Conservation (phyloP, 148 eudicot genomes). For the Dysphania ambrosioides region DNA sequence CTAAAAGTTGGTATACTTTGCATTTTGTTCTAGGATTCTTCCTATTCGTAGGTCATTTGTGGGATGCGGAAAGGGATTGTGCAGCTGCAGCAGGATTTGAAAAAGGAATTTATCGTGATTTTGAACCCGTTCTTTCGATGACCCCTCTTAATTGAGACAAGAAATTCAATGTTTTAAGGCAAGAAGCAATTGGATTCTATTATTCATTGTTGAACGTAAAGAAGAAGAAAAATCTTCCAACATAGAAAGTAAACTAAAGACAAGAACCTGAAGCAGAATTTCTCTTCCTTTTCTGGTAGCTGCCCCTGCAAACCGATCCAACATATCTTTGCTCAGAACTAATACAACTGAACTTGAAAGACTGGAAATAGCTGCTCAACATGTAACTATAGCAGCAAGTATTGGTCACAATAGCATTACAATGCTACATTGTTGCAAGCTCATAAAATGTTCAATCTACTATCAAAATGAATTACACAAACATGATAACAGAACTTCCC, state of each 20-base stretch:
- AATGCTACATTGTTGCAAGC: too few relatives aligned
- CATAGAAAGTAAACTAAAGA: neutral
- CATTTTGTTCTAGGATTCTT: neutral
- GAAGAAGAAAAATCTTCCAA: conserved; percentile 1
- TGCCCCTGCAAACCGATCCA: conserved; percentile 47
- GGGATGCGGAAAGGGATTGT: neutral
- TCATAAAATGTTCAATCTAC: neutral
- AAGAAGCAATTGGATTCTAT: too few relatives aligned
- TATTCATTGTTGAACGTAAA: neutral
- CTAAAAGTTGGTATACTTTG: neutral
- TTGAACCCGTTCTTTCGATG: neutral
- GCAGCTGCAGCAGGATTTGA: neutral
- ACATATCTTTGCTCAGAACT: neutral
- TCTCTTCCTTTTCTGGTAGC: conserved; percentile 65
- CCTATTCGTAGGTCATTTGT: neutral
- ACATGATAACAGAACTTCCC: neutral
- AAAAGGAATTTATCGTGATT: conserved; percentile 6
- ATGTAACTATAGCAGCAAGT: neutral
- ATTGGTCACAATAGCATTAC: neutral
- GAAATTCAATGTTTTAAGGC: too few relatives aligned
- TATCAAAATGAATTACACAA: too few relatives aligned
- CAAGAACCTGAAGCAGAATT: conserved; percentile 68
- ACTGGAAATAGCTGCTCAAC: neutral
- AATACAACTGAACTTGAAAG: conserved; percentile 3
- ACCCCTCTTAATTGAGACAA: neutral